A percentile compares a stretch with the other conserved stretches of the same genome.
Evolutionary conservation across 2,329 filamentous ascomycete genomes (phyloP).

Genomic region (Claviceps humidiphila): DNA sequence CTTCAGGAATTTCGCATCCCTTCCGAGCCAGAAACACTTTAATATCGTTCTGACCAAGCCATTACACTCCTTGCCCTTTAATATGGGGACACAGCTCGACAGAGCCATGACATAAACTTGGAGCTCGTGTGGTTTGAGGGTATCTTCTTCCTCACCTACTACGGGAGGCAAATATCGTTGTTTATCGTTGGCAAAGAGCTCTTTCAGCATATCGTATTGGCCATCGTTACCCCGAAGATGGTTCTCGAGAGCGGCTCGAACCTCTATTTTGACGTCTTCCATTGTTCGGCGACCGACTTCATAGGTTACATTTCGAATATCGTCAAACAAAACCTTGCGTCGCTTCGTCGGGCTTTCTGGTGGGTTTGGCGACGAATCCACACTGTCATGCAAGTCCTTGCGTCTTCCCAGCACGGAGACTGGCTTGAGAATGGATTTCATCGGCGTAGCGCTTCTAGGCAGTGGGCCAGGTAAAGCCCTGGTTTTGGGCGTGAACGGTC

Average conservation of each 20-base stretch:
- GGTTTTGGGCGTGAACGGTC: constrained; percentile 22
- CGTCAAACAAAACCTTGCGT: constrained; percentile 45
- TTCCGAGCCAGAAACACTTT: constrained; percentile 50
- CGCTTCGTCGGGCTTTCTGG: constrained; percentile 36
- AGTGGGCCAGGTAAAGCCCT: constrained; percentile 21
- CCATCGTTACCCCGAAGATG: constrained; percentile 45
- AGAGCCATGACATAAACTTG: constrained; percentile 50
- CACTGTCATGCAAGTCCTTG: constrained; percentile 30
- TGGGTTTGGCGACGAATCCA: constrained; percentile 22
- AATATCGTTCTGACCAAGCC: constrained; percentile 45
- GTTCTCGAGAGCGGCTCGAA: constrained; percentile 41
- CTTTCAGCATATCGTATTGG: constrained; percentile 48
- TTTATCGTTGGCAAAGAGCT: constrained; percentile 40
- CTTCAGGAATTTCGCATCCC: constrained; percentile 51
- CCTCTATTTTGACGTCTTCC: constrained; percentile 41
- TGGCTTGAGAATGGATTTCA: constrained; percentile 41
- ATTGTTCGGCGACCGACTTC: constrained; percentile 39
- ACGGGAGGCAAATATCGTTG: constrained; percentile 25
- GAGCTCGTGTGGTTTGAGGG: constrained; percentile 40
- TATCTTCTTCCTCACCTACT: constrained; percentile 33
- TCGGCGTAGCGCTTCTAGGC: constrained; percentile 25
- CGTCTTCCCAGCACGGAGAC: constrained; percentile 30
- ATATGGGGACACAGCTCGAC: constrained; percentile 44
- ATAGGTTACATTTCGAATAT: constrained; percentile 42
- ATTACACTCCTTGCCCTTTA: constrained; percentile 44